Conservation (phyloP, 2,329 filamentous ascomycete genomes). For the Aspergillus sp. region DNA sequence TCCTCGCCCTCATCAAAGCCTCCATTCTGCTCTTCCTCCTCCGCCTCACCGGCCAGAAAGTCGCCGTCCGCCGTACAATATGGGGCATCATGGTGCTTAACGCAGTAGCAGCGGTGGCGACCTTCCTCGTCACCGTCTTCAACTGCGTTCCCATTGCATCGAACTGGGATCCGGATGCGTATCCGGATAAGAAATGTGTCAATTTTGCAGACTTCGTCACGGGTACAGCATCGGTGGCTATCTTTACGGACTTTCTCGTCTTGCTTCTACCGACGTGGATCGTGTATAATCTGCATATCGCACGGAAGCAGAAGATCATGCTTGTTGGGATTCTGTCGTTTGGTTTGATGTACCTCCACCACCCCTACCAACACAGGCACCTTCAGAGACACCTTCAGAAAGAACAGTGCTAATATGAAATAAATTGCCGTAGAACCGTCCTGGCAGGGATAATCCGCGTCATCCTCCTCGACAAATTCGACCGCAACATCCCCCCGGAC, state of each 20-base stretch:
- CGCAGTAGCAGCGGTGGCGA: conserved; percentile 21
- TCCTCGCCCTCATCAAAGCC: conserved; percentile 29
- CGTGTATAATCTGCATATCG: conserved; percentile 30
- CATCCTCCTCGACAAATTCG: conserved; percentile 21
- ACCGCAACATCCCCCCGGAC: conserved; percentile 21
- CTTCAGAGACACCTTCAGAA: too few species aligned
- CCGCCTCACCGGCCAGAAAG: conserved; percentile 26
- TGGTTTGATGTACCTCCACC: conserved; percentile 22
- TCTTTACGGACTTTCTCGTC: conserved; percentile 34
- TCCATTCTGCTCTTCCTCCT: conserved; percentile 32
- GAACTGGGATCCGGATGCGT: conserved; percentile 23
- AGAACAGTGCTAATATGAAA: too few species aligned
- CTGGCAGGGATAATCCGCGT: conserved; percentile 31
- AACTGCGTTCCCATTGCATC: conserved; percentile 29
- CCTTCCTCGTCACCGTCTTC: conserved; percentile 31
- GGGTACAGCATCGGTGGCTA: conserved; percentile 24
- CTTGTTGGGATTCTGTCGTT: conserved; percentile 30
- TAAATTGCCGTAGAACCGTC: conserved; percentile 22
- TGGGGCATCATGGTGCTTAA: conserved; percentile 22
- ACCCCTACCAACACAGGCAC: too few species aligned
- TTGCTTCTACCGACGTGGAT: conserved; percentile 33
- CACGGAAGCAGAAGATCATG: conserved; percentile 27
- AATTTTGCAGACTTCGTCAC: conserved; percentile 30
- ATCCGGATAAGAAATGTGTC: conserved; percentile 25
- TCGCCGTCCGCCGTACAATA: conserved; percentile 22